Conservation (phyloP, 176 grass and related monocot genomes). For the Oryza officinalis region DNA sequence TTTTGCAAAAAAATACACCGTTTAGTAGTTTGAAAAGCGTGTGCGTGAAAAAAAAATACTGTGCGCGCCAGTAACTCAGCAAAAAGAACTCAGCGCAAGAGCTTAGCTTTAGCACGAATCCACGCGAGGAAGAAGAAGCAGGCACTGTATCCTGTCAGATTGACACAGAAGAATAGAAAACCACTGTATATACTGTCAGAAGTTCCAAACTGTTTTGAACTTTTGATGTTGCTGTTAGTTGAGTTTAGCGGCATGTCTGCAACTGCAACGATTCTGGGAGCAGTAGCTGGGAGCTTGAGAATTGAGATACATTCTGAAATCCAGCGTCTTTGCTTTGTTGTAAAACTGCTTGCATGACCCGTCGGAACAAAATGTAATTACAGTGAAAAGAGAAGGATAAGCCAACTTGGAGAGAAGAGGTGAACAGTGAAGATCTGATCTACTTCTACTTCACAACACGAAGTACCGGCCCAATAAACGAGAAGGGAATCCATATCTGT, state of each 20-base stretch:
- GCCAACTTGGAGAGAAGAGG: neutral
- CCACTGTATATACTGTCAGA: neutral
- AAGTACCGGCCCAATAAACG: slow-evolving; percentile 25
- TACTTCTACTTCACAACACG: no score
- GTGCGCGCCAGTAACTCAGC: no score
- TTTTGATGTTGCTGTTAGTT: neutral
- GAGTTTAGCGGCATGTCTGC: neutral
- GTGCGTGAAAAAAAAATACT: no score
- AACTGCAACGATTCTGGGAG: neutral
- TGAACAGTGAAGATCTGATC: neutral
- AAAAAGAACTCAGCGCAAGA: no score
- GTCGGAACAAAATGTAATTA: neutral
- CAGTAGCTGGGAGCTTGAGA: neutral
- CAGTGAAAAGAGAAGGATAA: neutral
- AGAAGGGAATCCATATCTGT: slow-evolving; percentile 10
- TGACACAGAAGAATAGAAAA: neutral
- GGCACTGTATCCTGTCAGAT: neutral
- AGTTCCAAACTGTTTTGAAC: neutral
- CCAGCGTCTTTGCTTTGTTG: no score
- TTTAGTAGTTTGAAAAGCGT: no score
- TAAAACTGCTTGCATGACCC: no score
- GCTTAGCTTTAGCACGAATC: neutral
- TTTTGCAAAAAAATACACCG: no score
- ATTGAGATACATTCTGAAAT: no score
- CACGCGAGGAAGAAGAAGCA: slow-evolving; percentile 1